phyloP scores from a whole-genome alignment of 2,329 filamentous ascomycete species.

The Xylariaceae sp. region DNA sequence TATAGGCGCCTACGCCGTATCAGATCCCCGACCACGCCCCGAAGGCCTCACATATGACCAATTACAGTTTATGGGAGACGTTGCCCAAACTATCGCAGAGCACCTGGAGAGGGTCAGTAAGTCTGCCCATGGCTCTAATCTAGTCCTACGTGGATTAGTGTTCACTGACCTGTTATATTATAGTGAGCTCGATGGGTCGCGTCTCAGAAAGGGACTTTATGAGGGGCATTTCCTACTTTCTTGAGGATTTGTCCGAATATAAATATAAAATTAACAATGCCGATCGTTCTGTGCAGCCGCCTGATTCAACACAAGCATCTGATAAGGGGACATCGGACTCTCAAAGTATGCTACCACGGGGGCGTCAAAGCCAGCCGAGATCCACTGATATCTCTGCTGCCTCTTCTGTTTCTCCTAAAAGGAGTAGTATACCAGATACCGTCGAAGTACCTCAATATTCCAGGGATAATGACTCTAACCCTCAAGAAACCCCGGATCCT shows the following conservation, averaged over 20 bases:
- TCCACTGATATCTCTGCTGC: not conserved
- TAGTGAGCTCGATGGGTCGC: constrained; percentile 30
- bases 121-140: no score
- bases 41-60: constrained; percentile 55
- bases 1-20: constrained; percentile 65
- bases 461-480: constrained; percentile 6
- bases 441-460: constrained; percentile 18
- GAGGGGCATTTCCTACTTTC: constrained; percentile 32
- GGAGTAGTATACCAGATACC: not conserved
- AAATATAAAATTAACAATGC: constrained; percentile 29
- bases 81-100: constrained; percentile 62
- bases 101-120: constrained; percentile 65
- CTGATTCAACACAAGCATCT: not conserved
- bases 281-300: not conserved
- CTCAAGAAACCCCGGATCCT: constrained; percentile 15
- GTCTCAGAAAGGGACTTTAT: constrained; percentile 33
- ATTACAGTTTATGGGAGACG: constrained; percentile 60
- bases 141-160: no score
- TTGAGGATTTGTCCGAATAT: constrained; percentile 33
- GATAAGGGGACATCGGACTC: constrained; percentile 25
- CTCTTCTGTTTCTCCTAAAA: not conserved
- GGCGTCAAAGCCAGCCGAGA: constrained; percentile 6
- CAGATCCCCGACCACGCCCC: constrained; percentile 54
- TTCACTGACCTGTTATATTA: no score
- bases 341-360: constrained; percentile 19